Evolutionary conservation across 805 yeast genomes (phyloP).

Genomic region (Torulaspora indica): DNA sequence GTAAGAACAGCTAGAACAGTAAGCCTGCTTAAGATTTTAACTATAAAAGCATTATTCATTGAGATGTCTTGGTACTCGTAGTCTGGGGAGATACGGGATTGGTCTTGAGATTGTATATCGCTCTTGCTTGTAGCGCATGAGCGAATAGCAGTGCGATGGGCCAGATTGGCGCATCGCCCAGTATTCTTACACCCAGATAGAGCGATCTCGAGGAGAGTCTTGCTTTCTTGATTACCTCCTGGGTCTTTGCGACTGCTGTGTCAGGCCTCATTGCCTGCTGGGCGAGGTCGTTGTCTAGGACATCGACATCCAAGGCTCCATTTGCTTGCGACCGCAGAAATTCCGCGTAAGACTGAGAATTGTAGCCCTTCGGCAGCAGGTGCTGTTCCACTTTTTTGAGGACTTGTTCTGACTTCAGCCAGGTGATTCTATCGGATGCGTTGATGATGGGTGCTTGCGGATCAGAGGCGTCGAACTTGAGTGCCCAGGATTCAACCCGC

Average conservation of each 20-base stretch:
- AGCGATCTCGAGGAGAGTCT: conserved; percentile 53
- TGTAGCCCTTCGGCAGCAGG: conserved; percentile 48
- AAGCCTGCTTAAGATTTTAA: not conserved
- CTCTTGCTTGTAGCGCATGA: conserved; percentile 68
- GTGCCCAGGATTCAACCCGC: conserved; percentile 52
- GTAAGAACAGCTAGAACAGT: not conserved
- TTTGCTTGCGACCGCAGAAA: conserved; percentile 53
- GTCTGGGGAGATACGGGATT: not conserved
- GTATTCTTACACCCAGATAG: conserved; percentile 66
- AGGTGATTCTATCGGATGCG: conserved; percentile 53
- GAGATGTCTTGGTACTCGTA: not conserved
- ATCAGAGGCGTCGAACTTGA: conserved; percentile 28
- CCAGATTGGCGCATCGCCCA: conserved; percentile 86
- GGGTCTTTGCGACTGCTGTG: conserved; percentile 41
- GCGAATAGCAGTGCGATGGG: conserved; percentile 76
- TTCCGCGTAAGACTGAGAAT: conserved; percentile 51
- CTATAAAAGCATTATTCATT: conserved; percentile 3
- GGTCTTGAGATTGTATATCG: conserved; percentile 37
- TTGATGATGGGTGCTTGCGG: conserved; percentile 32
- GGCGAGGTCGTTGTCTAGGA: conserved; percentile 46
- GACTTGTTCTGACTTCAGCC: conserved; percentile 60
- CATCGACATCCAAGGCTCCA: conserved; percentile 53
- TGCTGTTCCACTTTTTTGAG: conserved; percentile 58
- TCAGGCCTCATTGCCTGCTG: conserved; percentile 45
- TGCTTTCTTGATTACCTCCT: conserved; percentile 46